Evolutionary conservation across 2,329 filamentous ascomycete species (phyloP).

Genomic region (Penicillium fuscoglaucum): DNA sequence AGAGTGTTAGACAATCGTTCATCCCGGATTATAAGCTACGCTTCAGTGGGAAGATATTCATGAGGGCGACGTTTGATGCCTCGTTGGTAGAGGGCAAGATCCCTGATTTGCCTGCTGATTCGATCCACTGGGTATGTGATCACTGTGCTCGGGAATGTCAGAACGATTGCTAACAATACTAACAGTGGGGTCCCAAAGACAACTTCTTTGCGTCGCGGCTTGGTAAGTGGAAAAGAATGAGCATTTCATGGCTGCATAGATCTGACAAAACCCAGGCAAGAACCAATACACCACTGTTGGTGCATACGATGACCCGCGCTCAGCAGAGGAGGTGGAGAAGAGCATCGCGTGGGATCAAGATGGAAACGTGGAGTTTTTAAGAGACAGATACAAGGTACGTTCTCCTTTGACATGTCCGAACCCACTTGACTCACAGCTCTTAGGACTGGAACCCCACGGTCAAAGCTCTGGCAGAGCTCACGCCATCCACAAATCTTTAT

Average conservation of each 20-base stretch:
- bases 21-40: conserved; percentile 42
- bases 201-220: conserved; percentile 49
- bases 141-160: fast-evolving
- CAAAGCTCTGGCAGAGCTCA: conserved; percentile 43
- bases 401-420: neutral
- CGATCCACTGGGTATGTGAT: conserved; percentile 40
- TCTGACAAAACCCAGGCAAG: conserved; percentile 21
- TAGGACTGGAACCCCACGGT: conserved; percentile 48
- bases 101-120: conserved; percentile 43
- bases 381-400: conserved; percentile 30
- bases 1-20: conserved; percentile 42
- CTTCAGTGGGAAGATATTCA: conserved; percentile 49
- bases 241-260: neutral
- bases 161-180: neutral
- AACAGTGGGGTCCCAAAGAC: conserved; percentile 44
- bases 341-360: conserved; percentile 42
- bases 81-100: conserved; percentile 43
- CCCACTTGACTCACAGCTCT: conserved; percentile 19
- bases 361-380: conserved; percentile 40
- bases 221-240: conserved; percentile 24
- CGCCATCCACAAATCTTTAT: conserved; percentile 44
- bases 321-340: conserved; percentile 33
- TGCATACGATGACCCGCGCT: conserved; percentile 43
- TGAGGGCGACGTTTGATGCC: conserved; percentile 49
- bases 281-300: conserved; percentile 47